Evolutionary conservation across 495 filamentous ascomycete genomes (phyloP).

Genomic region (Hypomontagnella submonticulosa): DNA sequence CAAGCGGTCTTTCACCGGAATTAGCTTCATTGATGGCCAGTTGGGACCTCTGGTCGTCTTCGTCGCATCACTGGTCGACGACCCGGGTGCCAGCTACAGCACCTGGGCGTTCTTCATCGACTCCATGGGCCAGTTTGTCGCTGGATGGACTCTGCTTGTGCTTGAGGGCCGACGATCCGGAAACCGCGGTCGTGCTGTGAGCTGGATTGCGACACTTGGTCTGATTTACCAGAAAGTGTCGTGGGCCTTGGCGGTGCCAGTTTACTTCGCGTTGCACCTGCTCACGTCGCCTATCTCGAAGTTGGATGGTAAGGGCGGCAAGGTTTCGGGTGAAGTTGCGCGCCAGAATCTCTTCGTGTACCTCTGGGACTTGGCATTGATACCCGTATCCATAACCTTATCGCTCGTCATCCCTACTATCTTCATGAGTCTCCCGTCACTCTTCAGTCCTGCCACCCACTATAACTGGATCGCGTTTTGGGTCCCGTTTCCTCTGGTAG

Average conservation of each 20-base stretch:
- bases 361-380: slow-evolving; percentile 56
- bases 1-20: slow-evolving; percentile 59
- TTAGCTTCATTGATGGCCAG: slow-evolving; percentile 60
- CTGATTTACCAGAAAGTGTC: slow-evolving; percentile 64
- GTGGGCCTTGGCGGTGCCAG: slow-evolving; percentile 64
- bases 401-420: slow-evolving; percentile 64
- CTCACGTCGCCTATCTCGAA: slow-evolving; percentile 62
- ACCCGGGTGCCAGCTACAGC: slow-evolving; percentile 52
- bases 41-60: slow-evolving; percentile 61
- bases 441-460: slow-evolving; percentile 60
- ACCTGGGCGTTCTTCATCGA: slow-evolving; percentile 60
- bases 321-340: slow-evolving; percentile 50
- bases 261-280: slow-evolving; percentile 64
- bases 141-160: slow-evolving; percentile 65
- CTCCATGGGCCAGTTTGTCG: slow-evolving; percentile 65
- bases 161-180: slow-evolving; percentile 67
- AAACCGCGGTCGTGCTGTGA: slow-evolving; percentile 62
- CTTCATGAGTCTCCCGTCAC: slow-evolving; percentile 63
- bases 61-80: slow-evolving; percentile 67
- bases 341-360: slow-evolving; percentile 59
- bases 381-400: slow-evolving; percentile 61
- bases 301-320: slow-evolving; percentile 33
- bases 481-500: slow-evolving; percentile 66
- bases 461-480: slow-evolving; percentile 68
- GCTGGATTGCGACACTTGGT: slow-evolving; percentile 64